These are phyloP conservation scores for Entrophospora sp. DNA, from an alignment of 192 early-diverging fungal genomes.

Conservation along the genomic window DNA sequence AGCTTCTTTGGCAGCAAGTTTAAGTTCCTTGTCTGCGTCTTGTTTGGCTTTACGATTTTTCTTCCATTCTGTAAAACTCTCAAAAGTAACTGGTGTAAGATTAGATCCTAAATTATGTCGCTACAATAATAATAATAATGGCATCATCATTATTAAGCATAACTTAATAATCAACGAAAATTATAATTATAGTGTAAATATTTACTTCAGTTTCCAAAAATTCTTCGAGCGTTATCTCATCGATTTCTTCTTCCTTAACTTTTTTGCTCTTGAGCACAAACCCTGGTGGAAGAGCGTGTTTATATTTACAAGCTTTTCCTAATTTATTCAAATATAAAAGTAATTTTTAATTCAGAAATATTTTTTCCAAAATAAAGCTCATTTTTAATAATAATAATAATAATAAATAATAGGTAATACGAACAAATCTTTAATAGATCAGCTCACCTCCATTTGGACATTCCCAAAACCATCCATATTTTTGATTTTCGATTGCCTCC, in stretches of 20 bases:
- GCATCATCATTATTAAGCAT: not conserved
- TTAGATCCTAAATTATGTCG: constrained; percentile 90
- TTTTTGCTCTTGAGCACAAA: constrained; percentile 89
- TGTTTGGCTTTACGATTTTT: constrained; percentile 63
- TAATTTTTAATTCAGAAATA: not conserved
- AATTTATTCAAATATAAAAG: not conserved
- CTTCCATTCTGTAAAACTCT: constrained; percentile 92
- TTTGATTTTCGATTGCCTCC: constrained; percentile 88
- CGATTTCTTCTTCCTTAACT: constrained; percentile 59
- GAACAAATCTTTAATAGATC: constrained; percentile 7
- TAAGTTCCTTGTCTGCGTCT: constrained; percentile 56
- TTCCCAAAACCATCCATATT: constrained; percentile 99
- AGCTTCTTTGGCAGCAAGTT: constrained; percentile 72
- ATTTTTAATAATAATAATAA: too few relatives aligned
- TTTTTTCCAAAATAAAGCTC: not conserved
- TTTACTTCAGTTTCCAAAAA: constrained; percentile 91
- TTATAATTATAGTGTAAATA: not conserved
- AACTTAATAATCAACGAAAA: constrained; percentile 2
- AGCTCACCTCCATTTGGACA: constrained; percentile 86
- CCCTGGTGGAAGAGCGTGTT: constrained; percentile 93
- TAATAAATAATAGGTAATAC: too few relatives aligned
- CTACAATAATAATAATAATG: constrained; percentile 33
- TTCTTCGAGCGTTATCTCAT: constrained; percentile 89
- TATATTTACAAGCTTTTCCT: constrained; percentile 84
- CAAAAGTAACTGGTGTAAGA: constrained; percentile 89